Base-by-base conservation (phyloP, 257 asterid species). In the Plantago major region DNA sequence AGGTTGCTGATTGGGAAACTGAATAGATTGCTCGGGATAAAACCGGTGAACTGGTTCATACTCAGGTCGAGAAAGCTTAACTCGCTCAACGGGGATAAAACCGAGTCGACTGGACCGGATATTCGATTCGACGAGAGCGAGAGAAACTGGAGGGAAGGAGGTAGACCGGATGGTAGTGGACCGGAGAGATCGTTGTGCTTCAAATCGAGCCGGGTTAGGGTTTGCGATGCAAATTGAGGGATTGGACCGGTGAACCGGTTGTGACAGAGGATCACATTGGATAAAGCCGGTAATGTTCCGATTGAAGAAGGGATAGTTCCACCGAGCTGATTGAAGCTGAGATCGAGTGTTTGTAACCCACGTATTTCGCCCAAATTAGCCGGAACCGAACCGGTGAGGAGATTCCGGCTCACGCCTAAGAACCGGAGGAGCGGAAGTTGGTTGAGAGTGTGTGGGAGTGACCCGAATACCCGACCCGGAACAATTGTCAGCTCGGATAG, bases 151-250 rank as follows among this genome's bases (percentile, higher is more conserved):
- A 90, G 76, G 0, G 99, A 89, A 9, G 80, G 70, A 0, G 99
- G 97, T 2, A 93, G 82, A 0, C 94, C 81, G n/a, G 85, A 78
- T 5, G 78, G 60, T 14, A 93, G 67, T 0, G 78, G 54, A 52
- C 99, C 97, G 80, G 96, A 80, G 44, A 89, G 84, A 5, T 64
- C 65, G 71, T 93, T 93, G 78, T 85, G 84, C 72, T 83, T 83
- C 1, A 93, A 70, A 70, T 93, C 99, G 44, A 93, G 74, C 9
- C 97, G 95, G 53, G 88, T 87, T 52, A 90, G 73, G 8, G 49
- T n/a, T 12, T 47, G 83, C 1, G 97, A 87, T 7, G 9, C 69
- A 0, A 90, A 87, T 12, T 79, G 75, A 1, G 97, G 96, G 19
- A 87, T 62, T 40, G 81, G 56, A 62, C 97, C 96, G 62, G 83